These are phyloP conservation scores for Plasmodium ovale DNA, from an alignment of 169 alveolate species.

Conservation along the genomic window DNA sequence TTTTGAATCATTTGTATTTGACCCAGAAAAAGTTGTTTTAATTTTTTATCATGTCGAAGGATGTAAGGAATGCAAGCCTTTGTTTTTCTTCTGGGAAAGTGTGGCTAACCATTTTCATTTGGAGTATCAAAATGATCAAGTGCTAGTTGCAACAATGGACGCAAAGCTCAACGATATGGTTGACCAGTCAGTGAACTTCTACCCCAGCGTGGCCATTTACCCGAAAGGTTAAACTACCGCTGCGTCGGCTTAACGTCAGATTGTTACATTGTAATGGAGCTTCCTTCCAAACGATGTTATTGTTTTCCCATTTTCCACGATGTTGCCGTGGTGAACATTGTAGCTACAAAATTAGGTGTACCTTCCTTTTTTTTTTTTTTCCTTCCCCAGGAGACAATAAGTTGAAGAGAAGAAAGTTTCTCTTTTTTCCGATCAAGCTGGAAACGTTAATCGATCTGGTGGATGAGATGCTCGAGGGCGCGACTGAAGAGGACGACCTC, in stretches of 20 bases:
- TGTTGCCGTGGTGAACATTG: background rate
- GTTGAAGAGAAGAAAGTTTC: conserved; percentile 30
- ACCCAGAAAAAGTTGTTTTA: conserved; percentile 46
- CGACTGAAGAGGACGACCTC: background rate
- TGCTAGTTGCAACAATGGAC: conserved; percentile 74
- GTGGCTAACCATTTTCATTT: conserved; percentile 53
- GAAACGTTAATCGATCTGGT: conserved; percentile 55
- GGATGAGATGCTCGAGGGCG: conserved; percentile 42
- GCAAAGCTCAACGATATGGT: conserved; percentile 68
- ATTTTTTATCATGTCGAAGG: conserved; percentile 70
- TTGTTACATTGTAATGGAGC: too few species aligned
- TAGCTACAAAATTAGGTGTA: background rate
- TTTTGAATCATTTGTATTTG: conserved; percentile 59
- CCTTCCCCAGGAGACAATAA: conserved; percentile 26
- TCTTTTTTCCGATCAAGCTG: conserved; percentile 50
- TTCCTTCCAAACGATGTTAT: too few species aligned
- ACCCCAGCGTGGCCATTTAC: conserved; percentile 49
- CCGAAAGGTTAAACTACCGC: conserved; percentile 52
- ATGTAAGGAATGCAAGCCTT: conserved; percentile 66
- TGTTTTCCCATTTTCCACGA: too few species aligned
- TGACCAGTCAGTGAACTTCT: conserved; percentile 37
- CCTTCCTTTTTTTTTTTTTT: background rate
- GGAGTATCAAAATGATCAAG: conserved; percentile 35
- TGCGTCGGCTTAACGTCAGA: too few species aligned
- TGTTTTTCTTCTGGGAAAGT: conserved; percentile 46